A percentile compares a stretch with the other conserved stretches of the same genome.
Evolutionary conservation across 108 stramenopile genomes (phyloP).

Genomic region (Schizochytrium sp.): DNA sequence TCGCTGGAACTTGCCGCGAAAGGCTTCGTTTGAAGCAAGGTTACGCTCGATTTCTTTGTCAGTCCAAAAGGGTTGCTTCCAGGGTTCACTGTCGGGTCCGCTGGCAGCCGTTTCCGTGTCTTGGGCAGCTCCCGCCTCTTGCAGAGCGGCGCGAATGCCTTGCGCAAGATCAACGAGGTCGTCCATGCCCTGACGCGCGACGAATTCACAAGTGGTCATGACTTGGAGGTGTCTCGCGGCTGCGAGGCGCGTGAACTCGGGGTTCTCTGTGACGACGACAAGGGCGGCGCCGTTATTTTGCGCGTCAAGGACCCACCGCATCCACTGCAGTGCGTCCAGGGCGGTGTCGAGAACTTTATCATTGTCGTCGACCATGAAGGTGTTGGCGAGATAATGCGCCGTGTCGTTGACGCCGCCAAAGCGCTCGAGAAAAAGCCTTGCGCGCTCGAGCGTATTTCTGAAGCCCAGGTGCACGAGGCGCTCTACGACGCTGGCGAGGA

Average conservation of each 20-base stretch:
- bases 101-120: neutral
- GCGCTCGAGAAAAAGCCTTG: neutral
- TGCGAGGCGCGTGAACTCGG: neutral
- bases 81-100: neutral
- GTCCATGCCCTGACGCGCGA: neutral
- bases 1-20: neutral
- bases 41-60: neutral
- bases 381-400: neutral
- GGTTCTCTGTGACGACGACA: neutral
- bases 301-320: neutral
- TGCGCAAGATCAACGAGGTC: neutral
- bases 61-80: neutral
- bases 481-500: neutral
- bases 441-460: neutral
- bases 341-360: neutral
- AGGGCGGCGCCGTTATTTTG: neutral
- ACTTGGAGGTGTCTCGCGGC: neutral
- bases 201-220: neutral
- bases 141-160: neutral
- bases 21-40: neutral
- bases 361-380: neutral
- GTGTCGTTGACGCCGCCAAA: neutral
- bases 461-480: neutral
- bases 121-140: neutral
- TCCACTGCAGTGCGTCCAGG: neutral